phyloP scores from a whole-genome alignment of 257 asterid species.

The Solanum gandarillasii region DNA sequence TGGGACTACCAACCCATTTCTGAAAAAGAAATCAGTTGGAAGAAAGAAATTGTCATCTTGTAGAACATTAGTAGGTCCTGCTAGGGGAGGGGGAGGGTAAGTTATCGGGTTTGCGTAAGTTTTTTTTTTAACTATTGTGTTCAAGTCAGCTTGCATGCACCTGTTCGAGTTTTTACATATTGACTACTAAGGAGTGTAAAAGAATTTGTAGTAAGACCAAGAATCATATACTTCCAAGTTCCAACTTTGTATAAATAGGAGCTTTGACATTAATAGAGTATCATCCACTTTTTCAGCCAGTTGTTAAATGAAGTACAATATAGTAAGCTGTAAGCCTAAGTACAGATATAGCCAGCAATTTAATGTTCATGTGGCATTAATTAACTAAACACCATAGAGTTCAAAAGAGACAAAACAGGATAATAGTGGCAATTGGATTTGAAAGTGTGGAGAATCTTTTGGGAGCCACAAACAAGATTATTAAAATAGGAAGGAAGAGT shows the following conservation, averaged over 20 bases:
- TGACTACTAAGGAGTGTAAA: background rate
- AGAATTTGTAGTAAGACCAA: background rate
- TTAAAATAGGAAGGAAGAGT: background rate
- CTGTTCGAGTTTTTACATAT: background rate
- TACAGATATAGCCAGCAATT: background rate
- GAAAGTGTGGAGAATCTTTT: background rate
- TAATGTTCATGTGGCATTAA: background rate
- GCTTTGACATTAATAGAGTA: background rate
- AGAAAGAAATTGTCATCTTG: background rate
- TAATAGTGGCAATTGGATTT: background rate
- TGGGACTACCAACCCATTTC: background rate
- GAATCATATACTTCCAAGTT: background rate
- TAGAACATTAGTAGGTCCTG: background rate
- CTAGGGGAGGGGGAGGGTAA: background rate
- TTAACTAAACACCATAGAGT: background rate
- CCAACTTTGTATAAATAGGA: background rate
- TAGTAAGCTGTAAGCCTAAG: background rate
- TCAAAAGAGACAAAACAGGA: background rate
- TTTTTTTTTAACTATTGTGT: background rate
- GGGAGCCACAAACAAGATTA: background rate
- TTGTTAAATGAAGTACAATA: background rate
- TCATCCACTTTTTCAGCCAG: background rate
- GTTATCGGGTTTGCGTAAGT: background rate
- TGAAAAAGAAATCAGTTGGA: background rate
- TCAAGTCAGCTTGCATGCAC: background rate